phyloP scores from a whole-genome alignment of 2,329 filamentous ascomycete species.

The Neonectria magnoliae region DNA sequence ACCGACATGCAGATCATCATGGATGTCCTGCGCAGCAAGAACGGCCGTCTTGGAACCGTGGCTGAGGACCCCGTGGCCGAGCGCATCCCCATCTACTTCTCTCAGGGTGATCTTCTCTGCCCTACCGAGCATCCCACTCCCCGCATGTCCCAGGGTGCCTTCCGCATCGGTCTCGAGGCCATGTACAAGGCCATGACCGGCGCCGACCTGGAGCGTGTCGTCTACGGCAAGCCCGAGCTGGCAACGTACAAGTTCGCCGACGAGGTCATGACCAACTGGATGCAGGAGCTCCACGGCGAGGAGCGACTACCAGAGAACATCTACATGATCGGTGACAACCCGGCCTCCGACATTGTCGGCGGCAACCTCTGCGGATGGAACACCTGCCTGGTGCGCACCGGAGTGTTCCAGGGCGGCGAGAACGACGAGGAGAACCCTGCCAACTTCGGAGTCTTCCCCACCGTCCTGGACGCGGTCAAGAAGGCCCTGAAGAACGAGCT shows the following conservation, averaged over 20 bases:
- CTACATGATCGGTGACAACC: slow-evolving; percentile 91
- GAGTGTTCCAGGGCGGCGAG: slow-evolving; percentile 80
- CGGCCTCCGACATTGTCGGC: slow-evolving; percentile 58
- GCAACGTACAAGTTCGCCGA: slow-evolving; percentile 79
- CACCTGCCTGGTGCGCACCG: slow-evolving; percentile 80
- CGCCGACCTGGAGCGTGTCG: slow-evolving; percentile 41
- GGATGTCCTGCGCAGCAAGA: slow-evolving; percentile 80
- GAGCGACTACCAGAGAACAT: slow-evolving; percentile 73
- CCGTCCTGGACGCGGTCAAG: slow-evolving; percentile 76
- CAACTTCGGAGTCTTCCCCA: slow-evolving; percentile 79
- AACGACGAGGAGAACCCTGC: slow-evolving; percentile 82
- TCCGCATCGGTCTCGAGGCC: slow-evolving; percentile 79
- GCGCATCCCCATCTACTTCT: slow-evolving; percentile 80
- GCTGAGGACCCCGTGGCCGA: slow-evolving; percentile 49
- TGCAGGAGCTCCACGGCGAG: slow-evolving; percentile 79
- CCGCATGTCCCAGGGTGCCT: slow-evolving; percentile 87
- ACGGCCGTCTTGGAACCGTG: slow-evolving; percentile 78
- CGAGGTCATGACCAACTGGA: slow-evolving; percentile 72
- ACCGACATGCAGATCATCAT: slow-evolving; percentile 83
- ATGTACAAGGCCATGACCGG: slow-evolving; percentile 77
- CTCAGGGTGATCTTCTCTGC: slow-evolving; percentile 88
- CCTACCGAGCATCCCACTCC: slow-evolving; percentile 81
- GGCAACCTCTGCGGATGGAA: slow-evolving; percentile 88
- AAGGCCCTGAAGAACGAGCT: slow-evolving; percentile 73
- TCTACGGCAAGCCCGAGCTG: slow-evolving; percentile 74